These are phyloP conservation scores for Septoria linicola DNA, from an alignment of 2,329 filamentous ascomycete species.

Conservation along the genomic window DNA sequence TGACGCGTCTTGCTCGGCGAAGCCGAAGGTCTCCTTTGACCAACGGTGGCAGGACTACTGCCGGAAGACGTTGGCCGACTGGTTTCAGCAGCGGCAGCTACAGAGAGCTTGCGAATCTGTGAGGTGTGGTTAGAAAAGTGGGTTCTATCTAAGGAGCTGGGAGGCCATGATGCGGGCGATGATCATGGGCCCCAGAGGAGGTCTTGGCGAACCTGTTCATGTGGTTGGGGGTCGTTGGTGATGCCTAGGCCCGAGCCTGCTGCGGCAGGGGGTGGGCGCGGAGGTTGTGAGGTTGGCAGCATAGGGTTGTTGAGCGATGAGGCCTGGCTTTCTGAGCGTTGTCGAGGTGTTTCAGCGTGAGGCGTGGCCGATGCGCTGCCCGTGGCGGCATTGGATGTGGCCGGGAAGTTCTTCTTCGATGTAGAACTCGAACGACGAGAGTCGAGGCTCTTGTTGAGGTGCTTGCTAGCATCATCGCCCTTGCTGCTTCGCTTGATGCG, in stretches of 20 bases:
- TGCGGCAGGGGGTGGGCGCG: conserved; percentile 17
- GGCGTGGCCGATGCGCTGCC: conserved; percentile 17
- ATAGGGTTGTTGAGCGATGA: conserved; percentile 20
- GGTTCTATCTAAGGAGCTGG: conserved; percentile 2
- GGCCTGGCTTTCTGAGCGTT: conserved; percentile 28
- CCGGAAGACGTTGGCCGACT: conserved; percentile 2
- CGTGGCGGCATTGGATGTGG: conserved; percentile 19
- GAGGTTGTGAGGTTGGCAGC: conserved; percentile 4
- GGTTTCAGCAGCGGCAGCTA: conserved; percentile 3
- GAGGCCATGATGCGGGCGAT: conserved; percentile 29
- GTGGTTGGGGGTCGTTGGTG: conserved; percentile 18
- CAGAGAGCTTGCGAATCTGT: conserved; percentile 23
- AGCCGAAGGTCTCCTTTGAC: conserved; percentile 10
- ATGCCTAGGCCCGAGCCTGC: conserved; percentile 24
- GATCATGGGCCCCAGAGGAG: conserved; percentile 37
- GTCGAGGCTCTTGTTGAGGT: conserved; percentile 78
- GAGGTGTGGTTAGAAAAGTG: conserved; percentile 4
- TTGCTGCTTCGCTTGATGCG: conserved; percentile 47
- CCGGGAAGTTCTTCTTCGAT: conserved; percentile 70
- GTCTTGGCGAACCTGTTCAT: conserved; percentile 30
- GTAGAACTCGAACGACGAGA: conserved; percentile 84
- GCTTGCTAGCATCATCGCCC: conserved; percentile 49
- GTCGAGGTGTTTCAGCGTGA: conserved; percentile 17
- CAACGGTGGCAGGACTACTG: not conserved
- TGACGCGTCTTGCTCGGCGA: conserved; percentile 20